Evolutionary conservation across 306 rosid species (phyloP), one percentile per base, ranked within the genome.

Genomic region (Glycine soja): DNA sequence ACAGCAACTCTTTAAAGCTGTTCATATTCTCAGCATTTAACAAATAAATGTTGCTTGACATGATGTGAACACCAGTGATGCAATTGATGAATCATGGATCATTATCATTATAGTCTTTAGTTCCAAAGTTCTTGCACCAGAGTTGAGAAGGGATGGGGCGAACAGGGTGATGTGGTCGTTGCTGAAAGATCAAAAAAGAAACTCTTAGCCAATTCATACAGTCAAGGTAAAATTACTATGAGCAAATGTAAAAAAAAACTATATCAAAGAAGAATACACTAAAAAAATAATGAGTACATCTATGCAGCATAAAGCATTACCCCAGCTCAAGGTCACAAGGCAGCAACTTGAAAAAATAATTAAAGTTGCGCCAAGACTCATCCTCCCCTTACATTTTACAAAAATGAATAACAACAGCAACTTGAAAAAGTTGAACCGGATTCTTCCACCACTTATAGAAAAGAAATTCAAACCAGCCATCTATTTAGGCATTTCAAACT

Each of bases 141-240:
- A 93, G 80, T 80, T 95, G 99, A 18, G 99, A 95, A 64, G 99
- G 99, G 82, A 95, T 95, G 3, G 99, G 94, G n/a, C 94, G 99
- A 83, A 95, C 94, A 2, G 98, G 99, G 58, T 90, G 89, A 87
- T 87, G 98, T 0, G 99, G 99, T 79, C 99, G 96, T 93, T 92
- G 98, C 99, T 95, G 99, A 90, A 89, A 84, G 9, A 59, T 74
- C 4, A 10, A 66, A 36, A 74, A 58, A 66, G 12, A 8, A 82
- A 45, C 59, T 64, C 76, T 87, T 64, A 82, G 86, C 53, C 74
- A 82, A 72, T 24, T 24, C 30, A 24, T 24, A 24, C 30, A 24
- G 30, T 24, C 30, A 24, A 24, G 30, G 30, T 24, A 24, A 24
- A 24, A 24, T 68, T 3, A 64, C 40, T 12, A 42, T 10, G 10